Evolutionary conservation across 129 eudicot species (phyloP).

Genomic region (Helichrysum umbraculigerum): DNA sequence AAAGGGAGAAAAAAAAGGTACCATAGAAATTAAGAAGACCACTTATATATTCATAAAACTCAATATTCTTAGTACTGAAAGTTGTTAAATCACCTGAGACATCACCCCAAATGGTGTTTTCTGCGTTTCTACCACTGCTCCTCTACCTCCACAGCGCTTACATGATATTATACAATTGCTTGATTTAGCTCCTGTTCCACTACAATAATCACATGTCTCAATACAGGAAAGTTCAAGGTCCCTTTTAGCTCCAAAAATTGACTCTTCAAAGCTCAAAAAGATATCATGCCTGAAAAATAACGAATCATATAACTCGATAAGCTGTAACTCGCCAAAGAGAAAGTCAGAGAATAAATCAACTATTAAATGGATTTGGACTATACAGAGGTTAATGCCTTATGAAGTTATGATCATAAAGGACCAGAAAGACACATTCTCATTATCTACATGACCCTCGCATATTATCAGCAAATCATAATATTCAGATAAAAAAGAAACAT

Average conservation of each 20-base stretch:
- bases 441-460: background rate
- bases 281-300: conserved; percentile 56
- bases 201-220: conserved; percentile 71
- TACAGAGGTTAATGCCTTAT: background rate
- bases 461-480: background rate
- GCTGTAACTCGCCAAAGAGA: background rate
- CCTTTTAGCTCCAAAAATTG: conserved; percentile 70
- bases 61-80: background rate
- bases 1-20: background rate
- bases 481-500: background rate
- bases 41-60: background rate
- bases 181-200: conserved; percentile 90
- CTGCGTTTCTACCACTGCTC: conserved; percentile 63
- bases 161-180: conserved; percentile 51
- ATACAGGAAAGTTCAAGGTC: conserved; percentile 63
- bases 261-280: conserved; percentile 85
- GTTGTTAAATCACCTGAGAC: conserved; percentile 64
- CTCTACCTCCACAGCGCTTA: conserved; percentile 75
- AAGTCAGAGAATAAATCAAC: background rate
- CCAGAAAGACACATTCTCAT: background rate
- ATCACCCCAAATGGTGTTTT: conserved; percentile 85
- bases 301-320: background rate
- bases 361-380: background rate
- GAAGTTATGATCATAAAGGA: background rate
- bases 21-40: background rate